These are phyloP conservation scores for Xylaria sp. DNA, from an alignment of 2,329 filamentous ascomycete genomes.

Conservation along the genomic window DNA sequence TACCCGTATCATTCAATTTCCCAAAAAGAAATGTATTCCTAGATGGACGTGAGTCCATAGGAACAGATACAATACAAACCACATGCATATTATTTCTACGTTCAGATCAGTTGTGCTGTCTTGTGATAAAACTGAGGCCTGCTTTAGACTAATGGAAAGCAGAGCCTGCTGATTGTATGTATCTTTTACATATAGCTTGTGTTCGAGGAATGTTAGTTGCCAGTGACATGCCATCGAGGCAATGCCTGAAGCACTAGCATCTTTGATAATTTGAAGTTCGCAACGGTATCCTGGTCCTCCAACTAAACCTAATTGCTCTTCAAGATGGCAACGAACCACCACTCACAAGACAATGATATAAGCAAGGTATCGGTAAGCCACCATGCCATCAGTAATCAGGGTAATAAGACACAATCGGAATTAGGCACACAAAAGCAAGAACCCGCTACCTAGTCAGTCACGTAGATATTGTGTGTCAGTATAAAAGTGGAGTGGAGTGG, in stretches of 20 bases:
- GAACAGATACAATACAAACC: background rate
- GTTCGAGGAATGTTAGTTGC: background rate
- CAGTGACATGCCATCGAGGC: conserved; percentile 31
- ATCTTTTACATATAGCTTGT: background rate
- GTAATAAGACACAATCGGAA: conserved; percentile 6
- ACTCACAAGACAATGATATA: background rate
- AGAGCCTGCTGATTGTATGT: background rate
- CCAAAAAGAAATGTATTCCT: conserved; percentile 19
- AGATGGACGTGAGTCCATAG: background rate
- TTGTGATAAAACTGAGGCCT: background rate
- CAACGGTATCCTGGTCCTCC: conserved; percentile 33
- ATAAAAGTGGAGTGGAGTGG: conserved; percentile 18
- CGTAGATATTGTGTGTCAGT: conserved; percentile 17
- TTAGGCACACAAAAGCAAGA: background rate
- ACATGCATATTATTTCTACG: background rate
- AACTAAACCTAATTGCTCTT: background rate
- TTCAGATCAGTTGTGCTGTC: background rate
- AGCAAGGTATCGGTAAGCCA: background rate
- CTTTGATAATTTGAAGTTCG: conserved; percentile 39
- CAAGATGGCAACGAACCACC: background rate
- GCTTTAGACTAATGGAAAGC: background rate
- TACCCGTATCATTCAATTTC: conserved; percentile 15
- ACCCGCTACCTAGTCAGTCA: conserved; percentile 28
- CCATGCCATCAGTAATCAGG: background rate
- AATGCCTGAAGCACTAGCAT: conserved; percentile 17